Base-by-base conservation (phyloP, 78 protist species). In the Capsaspora owczarzaki region DNA sequence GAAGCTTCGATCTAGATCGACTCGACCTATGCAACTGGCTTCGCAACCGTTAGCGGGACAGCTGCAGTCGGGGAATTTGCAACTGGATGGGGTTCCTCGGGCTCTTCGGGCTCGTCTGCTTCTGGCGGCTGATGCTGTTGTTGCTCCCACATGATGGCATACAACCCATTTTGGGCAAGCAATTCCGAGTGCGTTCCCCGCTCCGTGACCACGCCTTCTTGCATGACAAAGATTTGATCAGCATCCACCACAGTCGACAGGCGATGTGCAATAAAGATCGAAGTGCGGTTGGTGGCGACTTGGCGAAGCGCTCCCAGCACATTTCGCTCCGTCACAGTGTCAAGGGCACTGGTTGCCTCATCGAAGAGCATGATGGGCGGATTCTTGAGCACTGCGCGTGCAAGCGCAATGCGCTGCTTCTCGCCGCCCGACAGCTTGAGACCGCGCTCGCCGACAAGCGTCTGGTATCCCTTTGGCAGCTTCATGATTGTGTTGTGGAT, bases 321-420 rank as follows among this genome's bases (percentile, higher is more conserved):
- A 3, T 81, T 27, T 38, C 41, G 44, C 86, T 96, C 98, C 20
- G 96, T 92, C 35, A 69, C 70, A 31, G 97, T 49, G 60, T 96
- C 98, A 29, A 96, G 85, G 20, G 95, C 87, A n/a, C 91, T 71
- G 29, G 95, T 92, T 0, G 95, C 90, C 86, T 95, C 98, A 78
- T 97, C 99, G 23, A 92, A 88, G n/a, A 97, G 78, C 20, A 97
- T 78, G 51, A 97, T 89, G 38, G 51, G 46, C 31, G 93, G 83
- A n/a, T 41, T 20, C 86, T 89, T 89, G 47, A 89, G 82, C 46
- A 90, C 0, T 20, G 92, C 82, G 4, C 93, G 72, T 19, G 91
- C 93, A 16, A 87, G 56, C 37, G 95, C 92, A 35, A 96, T 85
- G 33, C 98, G 87, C 84, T 92, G 95, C 61, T 89, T 83, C 75